Evolutionary conservation across 768 basidiomycete species (phyloP), one percentile per base, ranked within the genome.

Genomic region (Auricularia sp.): DNA sequence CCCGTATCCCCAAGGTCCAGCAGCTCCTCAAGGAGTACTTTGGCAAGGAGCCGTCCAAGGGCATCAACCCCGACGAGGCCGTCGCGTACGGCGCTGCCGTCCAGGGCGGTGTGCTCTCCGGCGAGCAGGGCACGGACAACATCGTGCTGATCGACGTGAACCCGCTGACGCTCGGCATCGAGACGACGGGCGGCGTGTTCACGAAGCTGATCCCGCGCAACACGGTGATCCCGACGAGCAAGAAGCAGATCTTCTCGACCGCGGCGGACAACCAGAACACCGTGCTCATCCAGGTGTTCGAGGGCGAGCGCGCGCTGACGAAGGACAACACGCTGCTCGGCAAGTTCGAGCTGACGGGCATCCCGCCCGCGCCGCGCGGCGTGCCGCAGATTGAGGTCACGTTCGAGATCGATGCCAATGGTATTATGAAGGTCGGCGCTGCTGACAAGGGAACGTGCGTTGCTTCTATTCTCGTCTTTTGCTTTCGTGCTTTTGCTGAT

Each of bases 261-360:
- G 65, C 62, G 56, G 65, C 66, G 67, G 66, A 71, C 70, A 75
- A 72, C 73, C 68, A 63, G 36, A 33, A 10, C 59, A 94, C 92
- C 62, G 95, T 98, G 70, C 79, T 98, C 60, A 95, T 98, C 77
- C 95, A 98, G 77, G 96, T 98, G 68, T 98, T 81, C 75, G 95
- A 98, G 82, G 95, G 95, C 76, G 95, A 98, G 80, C 93, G 96
- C 73, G 86, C 93, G 59, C 79, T 97, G 71, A 98, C 96, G 68
- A 96, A 96, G 86, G 96, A 98, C 79, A 98, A 97, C 85, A 96
- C 97, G 80, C 87, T 89, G 61, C 89, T 98, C 70, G 95, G 96
- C 78, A 94, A 94, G 76, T 98, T 97, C 75, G 94, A 97, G 77
- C 86, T 98, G 43, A 88, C 85, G 56, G 74, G 91, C 65, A 97